These are phyloP conservation scores for Volvariella surrecta DNA, from an alignment of 1,284 basidiomycete genomes.

Conservation along the genomic window DNA sequence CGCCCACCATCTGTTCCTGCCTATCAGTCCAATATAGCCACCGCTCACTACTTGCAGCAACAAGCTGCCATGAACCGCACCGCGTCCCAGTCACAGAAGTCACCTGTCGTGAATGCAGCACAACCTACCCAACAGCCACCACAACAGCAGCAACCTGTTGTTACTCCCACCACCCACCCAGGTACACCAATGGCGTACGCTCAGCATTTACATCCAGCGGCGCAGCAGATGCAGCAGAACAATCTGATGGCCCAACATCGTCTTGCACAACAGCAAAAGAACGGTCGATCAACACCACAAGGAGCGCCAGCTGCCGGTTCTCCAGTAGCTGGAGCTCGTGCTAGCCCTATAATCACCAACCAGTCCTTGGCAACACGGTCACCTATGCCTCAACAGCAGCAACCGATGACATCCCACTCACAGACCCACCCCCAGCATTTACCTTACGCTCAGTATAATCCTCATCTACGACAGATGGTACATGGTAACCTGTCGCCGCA, in stretches of 20 bases:
- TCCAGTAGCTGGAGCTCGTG: constrained; percentile 7
- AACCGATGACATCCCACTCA: constrained; percentile 7
- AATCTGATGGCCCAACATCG: constrained; percentile 5
- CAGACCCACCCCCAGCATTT: constrained; percentile 8
- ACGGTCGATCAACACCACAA: constrained; percentile 14
- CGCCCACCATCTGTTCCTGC: constrained; percentile 7
- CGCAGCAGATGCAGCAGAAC: constrained; percentile 1
- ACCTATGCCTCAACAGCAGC: constrained; percentile 2
- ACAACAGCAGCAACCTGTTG: too few species aligned
- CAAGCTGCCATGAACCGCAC: too few species aligned
- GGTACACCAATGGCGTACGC: background rate
- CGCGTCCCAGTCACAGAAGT: constrained; percentile 8
- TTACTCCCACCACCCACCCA: too few species aligned
- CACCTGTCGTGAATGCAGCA: constrained; percentile 9
- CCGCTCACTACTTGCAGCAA: constrained; percentile 18
- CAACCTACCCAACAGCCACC: constrained; percentile 13
- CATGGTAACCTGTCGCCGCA: constrained; percentile 5
- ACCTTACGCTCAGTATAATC: background rate
- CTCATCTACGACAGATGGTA: constrained; percentile 4
- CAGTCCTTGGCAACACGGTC: constrained; percentile 7
- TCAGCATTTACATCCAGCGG: constrained; percentile 1
- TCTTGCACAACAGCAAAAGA: constrained; percentile 9
- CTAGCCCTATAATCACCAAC: constrained; percentile 10
- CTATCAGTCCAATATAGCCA: constrained; percentile 20
- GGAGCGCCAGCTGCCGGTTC: constrained; percentile 4